Evolutionary conservation across 116 monocot genomes (phyloP), one percentile per base, ranked within the genome.

Genomic region (Posidonia oceanica): DNA sequence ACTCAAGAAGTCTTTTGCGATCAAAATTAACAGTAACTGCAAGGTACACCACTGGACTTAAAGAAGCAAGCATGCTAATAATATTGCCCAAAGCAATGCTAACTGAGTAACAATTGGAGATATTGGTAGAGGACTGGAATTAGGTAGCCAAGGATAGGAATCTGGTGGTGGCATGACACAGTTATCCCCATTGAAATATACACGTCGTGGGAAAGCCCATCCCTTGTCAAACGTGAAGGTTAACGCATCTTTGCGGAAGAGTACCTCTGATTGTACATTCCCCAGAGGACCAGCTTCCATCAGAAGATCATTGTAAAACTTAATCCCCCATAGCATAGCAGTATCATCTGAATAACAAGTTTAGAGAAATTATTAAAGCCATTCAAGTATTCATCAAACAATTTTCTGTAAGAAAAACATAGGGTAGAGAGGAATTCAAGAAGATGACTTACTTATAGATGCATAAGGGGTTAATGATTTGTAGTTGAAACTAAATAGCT

Each of bases 181-280:
- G 59, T 91, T 83, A 22, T 89, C 88, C 2, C 97, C 92, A 39
- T 97, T 92, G 80, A 92, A 97, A 80, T 87, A 87, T 6, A 92
- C 83, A 37, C 78, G 83, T 37, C 92, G 74, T 17, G 97, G 92
- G 80, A 97, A 97, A 11, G 87, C 97, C 97, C 92, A 97, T 15
- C 97, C 97, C 75, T 89, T 81, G 39, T 76, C 66, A 59, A 92
- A 77, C 40, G 92, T 92, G 75, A 97, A 92, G 2, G 89, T 82
- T 10, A 73, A 56, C 3, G 12, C 37, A 21, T 89, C 85, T 77
- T 97, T 97, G 15, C 74, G 74, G 23, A 97, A 65, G 3, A 97
- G 82, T 41, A 97, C 64, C 77, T 97, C 97, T 0, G 92, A 89
- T 76, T 91, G 92, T 64, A 97, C 87, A 29, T 89, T 89, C 60